phyloP scores from a whole-genome alignment of 805 yeast genomes.

The Myxozyma nipponensis region DNA sequence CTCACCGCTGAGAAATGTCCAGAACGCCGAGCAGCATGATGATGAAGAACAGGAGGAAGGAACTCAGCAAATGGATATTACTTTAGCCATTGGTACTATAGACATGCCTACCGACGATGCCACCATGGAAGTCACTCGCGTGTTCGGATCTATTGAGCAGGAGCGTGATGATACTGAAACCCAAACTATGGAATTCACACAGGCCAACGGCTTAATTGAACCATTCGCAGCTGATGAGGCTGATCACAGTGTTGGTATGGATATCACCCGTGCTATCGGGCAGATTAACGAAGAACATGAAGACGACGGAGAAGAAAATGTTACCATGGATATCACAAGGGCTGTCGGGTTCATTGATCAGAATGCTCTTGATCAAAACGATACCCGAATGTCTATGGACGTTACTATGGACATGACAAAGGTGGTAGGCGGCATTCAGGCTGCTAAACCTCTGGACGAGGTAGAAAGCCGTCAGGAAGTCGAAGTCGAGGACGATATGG shows the following conservation, averaged over 20 bases:
- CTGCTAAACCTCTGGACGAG: background rate
- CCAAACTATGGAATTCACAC: constrained; percentile 18
- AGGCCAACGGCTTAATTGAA: constrained; percentile 7
- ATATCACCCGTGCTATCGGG: constrained; percentile 13
- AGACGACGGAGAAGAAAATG: constrained; percentile 8
- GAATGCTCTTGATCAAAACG: constrained; percentile 6
- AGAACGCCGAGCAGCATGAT: background rate
- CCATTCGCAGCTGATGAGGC: background rate
- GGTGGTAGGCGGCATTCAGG: constrained; percentile 23
- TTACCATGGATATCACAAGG: constrained; percentile 25
- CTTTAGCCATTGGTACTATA: constrained; percentile 16
- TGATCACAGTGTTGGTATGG: constrained; percentile 2
- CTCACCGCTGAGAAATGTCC: background rate
- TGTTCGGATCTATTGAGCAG: constrained; percentile 16
- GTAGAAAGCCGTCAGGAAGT: background rate
- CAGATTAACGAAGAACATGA: background rate
- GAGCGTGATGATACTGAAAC: background rate
- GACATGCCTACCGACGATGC: constrained; percentile 7
- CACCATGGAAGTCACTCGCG: constrained; percentile 28
- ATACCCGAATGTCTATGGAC: constrained; percentile 8
- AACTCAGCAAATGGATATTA: constrained; percentile 27
- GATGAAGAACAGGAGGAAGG: constrained; percentile 11
- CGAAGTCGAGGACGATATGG: background rate
- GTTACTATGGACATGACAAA: constrained; percentile 26
- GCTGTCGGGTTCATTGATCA: constrained; percentile 15